Percentiles rank a stretch among this genome's conserved stretches.
Evolutionary conservation across 495 filamentous ascomycete genomes (phyloP).

Genomic region (Penicillium simplicissimum): DNA sequence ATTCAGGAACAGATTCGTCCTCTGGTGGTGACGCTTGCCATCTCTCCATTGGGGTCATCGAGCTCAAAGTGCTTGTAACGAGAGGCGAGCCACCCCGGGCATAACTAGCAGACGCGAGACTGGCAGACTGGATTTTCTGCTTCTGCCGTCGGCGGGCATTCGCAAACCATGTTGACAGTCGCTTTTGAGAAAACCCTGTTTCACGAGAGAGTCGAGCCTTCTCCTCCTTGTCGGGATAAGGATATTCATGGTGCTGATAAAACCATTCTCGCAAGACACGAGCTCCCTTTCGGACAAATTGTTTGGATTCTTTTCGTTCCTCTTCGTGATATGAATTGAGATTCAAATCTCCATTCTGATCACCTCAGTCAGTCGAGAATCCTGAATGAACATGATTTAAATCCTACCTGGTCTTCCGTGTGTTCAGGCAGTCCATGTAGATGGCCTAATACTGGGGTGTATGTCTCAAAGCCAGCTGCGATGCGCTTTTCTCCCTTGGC

Average conservation of each 20-base stretch:
- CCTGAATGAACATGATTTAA: neutral
- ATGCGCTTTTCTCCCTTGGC: constrained; percentile 46
- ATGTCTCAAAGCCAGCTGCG: constrained; percentile 47
- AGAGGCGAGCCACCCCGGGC: constrained; percentile 40
- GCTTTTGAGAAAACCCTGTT: constrained; percentile 39
- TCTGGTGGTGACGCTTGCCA: constrained; percentile 82
- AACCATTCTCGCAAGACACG: constrained; percentile 45
- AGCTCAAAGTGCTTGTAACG: constrained; percentile 47
- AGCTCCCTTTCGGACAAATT: constrained; percentile 61
- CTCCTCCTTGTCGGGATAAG: constrained; percentile 41
- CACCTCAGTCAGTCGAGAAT: neutral
- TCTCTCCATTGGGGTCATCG: constrained; percentile 69
- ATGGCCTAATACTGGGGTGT: constrained; percentile 43
- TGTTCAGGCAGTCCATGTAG: constrained; percentile 44
- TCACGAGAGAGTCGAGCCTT: constrained; percentile 32
- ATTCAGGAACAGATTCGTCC: constrained; percentile 51
- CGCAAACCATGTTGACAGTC: constrained; percentile 45
- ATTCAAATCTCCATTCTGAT: neutral
- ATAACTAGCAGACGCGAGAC: constrained; percentile 52
- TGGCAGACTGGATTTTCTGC: constrained; percentile 51
- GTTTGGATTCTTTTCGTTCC: constrained; percentile 45
- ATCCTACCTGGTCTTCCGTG: constrained; percentile 26
- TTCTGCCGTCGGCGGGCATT: constrained; percentile 47
- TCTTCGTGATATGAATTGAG: neutral
- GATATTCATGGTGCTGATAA: constrained; percentile 46